These are phyloP conservation scores for Moniliella sp. DNA, from an alignment of 1,284 basidiomycete genomes.

Conservation along the genomic window DNA sequence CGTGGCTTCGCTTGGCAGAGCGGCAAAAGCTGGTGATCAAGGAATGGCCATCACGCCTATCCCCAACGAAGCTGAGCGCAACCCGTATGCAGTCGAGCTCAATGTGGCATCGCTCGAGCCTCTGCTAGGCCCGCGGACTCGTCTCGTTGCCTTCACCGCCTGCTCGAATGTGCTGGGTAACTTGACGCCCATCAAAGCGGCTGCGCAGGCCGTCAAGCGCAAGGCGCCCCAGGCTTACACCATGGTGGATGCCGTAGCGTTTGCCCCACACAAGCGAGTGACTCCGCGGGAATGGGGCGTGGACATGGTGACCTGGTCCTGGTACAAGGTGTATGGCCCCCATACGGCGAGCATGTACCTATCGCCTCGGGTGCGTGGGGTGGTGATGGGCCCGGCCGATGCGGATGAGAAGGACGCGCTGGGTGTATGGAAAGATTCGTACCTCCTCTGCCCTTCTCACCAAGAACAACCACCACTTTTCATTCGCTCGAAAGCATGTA, in stretches of 20 bases:
- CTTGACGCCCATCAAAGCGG: constrained; percentile 44
- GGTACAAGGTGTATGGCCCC: constrained; percentile 59
- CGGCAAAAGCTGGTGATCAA: constrained; percentile 43
- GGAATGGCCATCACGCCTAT: constrained; percentile 41
- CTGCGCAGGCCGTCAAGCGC: constrained; percentile 41
- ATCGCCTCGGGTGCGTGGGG: constrained; percentile 36
- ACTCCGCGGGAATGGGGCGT: constrained; percentile 46
- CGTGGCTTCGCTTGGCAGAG: constrained; percentile 54
- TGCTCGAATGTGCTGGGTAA: constrained; percentile 56
- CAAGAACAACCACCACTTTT: constrained; percentile 51
- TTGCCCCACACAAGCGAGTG: constrained; percentile 50
- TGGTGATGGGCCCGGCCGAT: too few relatives aligned
- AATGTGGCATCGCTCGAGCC: constrained; percentile 44
- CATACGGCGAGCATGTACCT: constrained; percentile 50
- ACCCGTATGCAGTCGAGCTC: constrained; percentile 45
- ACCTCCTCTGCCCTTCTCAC: constrained; percentile 40
- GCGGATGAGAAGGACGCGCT: too few relatives aligned
- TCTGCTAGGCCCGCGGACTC: constrained; percentile 46
- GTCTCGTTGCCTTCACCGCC: constrained; percentile 51
- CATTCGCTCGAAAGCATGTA: constrained; percentile 40
- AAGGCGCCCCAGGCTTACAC: constrained; percentile 42
- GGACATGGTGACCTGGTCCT: constrained; percentile 50
- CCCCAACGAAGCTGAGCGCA: constrained; percentile 19
- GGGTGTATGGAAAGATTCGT: too few relatives aligned
- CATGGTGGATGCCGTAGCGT: constrained; percentile 54